Conservation (phyloP, 163 green algal genomes). For the Coccomyxa subellipsoidea region DNA sequence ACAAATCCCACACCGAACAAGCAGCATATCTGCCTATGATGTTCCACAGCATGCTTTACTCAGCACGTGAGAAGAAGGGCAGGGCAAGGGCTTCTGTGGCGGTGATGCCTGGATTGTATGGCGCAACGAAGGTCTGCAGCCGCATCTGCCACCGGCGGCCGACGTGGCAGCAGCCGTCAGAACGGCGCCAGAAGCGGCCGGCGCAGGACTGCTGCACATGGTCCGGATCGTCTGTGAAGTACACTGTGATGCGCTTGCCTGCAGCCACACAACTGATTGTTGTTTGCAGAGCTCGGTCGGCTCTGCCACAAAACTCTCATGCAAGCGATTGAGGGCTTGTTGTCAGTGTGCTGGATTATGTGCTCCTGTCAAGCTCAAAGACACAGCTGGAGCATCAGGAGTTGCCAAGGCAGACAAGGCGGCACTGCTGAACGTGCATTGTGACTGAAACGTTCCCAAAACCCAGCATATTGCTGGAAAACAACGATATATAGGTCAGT, state of each 20-base stretch:
- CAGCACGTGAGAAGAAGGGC: neutral
- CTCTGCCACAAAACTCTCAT: neutral
- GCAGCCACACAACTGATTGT: neutral
- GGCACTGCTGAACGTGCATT: too few relatives aligned
- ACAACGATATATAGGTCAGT: too few relatives aligned
- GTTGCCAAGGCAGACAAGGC: too few relatives aligned
- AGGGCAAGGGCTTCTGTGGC: neutral
- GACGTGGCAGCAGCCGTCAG: neutral
- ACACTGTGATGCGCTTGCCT: neutral
- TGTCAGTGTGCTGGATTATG: neutral
- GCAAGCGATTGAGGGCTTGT: neutral
- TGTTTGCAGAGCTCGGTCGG: neutral
- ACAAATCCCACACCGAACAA: too few relatives aligned
- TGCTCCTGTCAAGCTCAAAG: too few relatives aligned
- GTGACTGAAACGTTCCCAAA: too few relatives aligned
- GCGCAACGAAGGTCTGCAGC: neutral
- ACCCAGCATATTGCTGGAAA: too few relatives aligned
- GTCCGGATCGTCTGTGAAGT: neutral
- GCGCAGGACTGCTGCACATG: neutral
- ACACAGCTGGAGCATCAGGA: too few relatives aligned
- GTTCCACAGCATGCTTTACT: neutral
- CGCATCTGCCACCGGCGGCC: neutral
- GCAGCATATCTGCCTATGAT: neutral
- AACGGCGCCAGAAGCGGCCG: neutral
- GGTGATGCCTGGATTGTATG: constrained; percentile 1